Percentiles rank a stretch among this genome's conserved stretches.
These are phyloP conservation scores for Clarkia xantiana DNA, from an alignment of 345 rosid species.

Conservation along the genomic window DNA sequence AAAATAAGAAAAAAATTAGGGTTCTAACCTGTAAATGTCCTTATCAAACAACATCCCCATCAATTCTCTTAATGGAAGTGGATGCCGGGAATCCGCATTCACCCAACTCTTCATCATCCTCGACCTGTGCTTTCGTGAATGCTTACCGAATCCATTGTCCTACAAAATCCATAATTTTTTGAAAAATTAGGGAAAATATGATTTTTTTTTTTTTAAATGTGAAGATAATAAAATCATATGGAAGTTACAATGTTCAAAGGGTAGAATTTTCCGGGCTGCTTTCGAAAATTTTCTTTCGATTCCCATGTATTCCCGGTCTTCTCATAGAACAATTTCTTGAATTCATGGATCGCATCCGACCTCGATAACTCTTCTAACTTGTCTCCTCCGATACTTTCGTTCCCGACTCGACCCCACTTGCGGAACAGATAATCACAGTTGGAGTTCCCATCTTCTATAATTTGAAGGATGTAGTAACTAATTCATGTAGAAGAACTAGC, in stretches of 20 bases:
- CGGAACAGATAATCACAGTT: conserved; percentile 70
- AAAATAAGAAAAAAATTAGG: background rate
- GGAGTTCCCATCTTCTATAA: conserved; percentile 74
- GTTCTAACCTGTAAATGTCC: conserved; percentile 63
- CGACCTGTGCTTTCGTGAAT: no score
- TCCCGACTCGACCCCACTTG: conserved; percentile 94
- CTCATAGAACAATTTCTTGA: conserved; percentile 23
- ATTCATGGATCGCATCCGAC: conserved; percentile 40
- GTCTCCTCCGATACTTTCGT: conserved; percentile 67
- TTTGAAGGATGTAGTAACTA: conserved; percentile 86
- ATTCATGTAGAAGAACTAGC: conserved; percentile 20
- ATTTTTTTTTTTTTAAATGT: no score
- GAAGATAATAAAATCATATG: background rate
- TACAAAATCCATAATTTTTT: conserved; percentile 14
- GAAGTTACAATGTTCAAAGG: conserved; percentile 76
- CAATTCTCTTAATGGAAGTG: conserved; percentile 54
- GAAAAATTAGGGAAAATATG: background rate
- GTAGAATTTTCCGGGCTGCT: conserved; percentile 77
- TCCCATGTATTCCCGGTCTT: conserved; percentile 99
- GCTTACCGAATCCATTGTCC: conserved; percentile 88
- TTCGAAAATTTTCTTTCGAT: conserved; percentile 50
- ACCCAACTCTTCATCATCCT: conserved; percentile 23
- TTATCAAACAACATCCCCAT: conserved; percentile 85
- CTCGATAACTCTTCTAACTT: conserved; percentile 65
- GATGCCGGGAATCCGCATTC: conserved; percentile 41